Evolutionary conservation across 352 stramenopile species (phyloP).

Genomic region (Globisporangium paddicum): DNA sequence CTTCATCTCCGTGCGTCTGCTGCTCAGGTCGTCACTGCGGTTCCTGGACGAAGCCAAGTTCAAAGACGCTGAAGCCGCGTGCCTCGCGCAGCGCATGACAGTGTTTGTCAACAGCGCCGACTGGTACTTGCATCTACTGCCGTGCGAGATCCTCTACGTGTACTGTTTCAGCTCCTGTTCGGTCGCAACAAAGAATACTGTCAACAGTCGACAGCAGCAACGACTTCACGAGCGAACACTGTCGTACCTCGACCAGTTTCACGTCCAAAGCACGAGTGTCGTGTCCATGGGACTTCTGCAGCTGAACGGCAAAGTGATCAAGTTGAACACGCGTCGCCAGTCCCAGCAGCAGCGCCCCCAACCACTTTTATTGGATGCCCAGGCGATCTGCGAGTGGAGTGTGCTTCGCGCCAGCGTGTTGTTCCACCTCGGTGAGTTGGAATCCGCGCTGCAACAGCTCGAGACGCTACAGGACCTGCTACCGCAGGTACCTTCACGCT

Average conservation of each 20-base stretch:
- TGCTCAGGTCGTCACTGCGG: conserved; percentile 32
- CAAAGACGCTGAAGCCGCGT: conserved; percentile 23
- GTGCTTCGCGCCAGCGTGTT: conserved; percentile 30
- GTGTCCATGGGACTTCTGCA: conserved; percentile 5
- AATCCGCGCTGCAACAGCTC: conserved; percentile 22
- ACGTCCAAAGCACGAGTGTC: conserved; percentile 7
- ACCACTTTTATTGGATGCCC: conserved; percentile 4
- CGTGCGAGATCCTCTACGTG: conserved; percentile 36
- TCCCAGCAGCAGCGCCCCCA: not conserved
- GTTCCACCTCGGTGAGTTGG: conserved; percentile 24
- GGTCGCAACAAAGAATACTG: not conserved
- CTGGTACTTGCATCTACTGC: conserved; percentile 26
- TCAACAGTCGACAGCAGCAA: not conserved
- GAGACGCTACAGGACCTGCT: conserved; percentile 14
- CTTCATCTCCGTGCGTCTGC: conserved; percentile 27
- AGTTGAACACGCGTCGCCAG: conserved; percentile 3
- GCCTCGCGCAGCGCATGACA: conserved; percentile 23
- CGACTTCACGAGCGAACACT: conserved; percentile 6
- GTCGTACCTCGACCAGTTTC: conserved; percentile 12
- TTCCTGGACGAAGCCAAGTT: conserved; percentile 21
- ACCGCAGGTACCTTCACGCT: conserved; percentile 12
- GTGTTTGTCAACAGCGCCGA: conserved; percentile 22
- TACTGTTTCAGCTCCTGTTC: conserved; percentile 20
- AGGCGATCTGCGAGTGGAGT: conserved; percentile 22
- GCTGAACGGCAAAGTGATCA: conserved; percentile 14